Evolutionary conservation across 495 filamentous ascomycete genomes (phyloP).

Genomic region (Trichoderma gamsii): DNA sequence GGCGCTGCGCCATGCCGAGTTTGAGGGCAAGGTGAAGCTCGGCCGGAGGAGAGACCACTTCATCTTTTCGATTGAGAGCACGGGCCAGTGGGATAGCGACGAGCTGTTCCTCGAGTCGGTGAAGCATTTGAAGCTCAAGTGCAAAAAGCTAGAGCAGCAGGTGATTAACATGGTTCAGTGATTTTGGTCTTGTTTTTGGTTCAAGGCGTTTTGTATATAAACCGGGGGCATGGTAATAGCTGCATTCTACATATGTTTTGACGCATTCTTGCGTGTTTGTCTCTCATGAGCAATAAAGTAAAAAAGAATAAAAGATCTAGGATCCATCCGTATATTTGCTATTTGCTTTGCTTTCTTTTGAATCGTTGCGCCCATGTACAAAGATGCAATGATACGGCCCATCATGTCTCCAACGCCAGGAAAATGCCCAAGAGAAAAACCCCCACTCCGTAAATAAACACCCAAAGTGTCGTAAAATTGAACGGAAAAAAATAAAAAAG

Average conservation of each 20-base stretch:
- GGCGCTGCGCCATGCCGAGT: slow-evolving; percentile 85
- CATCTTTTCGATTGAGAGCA: slow-evolving; percentile 92
- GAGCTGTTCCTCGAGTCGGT: slow-evolving; percentile 85
- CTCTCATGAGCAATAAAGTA: neutral
- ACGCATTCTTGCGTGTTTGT: neutral
- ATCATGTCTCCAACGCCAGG: slow-evolving; percentile 9
- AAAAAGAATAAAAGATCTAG: neutral
- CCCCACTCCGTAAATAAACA: neutral
- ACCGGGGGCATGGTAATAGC: neutral
- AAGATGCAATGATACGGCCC: neutral
- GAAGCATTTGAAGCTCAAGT: slow-evolving; percentile 74
- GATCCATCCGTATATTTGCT: neutral
- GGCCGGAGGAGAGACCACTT: slow-evolving; percentile 91
- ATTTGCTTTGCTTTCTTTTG: neutral
- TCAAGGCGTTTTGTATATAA: slow-evolving; percentile 9
- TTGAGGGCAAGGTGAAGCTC: slow-evolving; percentile 89
- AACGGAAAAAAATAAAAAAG: neutral
- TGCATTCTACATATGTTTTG: slow-evolving; percentile 7
- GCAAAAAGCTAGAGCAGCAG: slow-evolving; percentile 36
- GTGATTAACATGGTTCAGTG: slow-evolving; percentile 44
- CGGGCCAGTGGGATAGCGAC: slow-evolving; percentile 87
- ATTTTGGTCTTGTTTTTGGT: neutral
- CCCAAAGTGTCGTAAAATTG: neutral
- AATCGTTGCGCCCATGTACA: neutral
- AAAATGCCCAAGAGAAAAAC: neutral